phyloP scores from a whole-genome alignment of 371 early-diverging fungal genomes.

The Haplosporangium sp. region DNA sequence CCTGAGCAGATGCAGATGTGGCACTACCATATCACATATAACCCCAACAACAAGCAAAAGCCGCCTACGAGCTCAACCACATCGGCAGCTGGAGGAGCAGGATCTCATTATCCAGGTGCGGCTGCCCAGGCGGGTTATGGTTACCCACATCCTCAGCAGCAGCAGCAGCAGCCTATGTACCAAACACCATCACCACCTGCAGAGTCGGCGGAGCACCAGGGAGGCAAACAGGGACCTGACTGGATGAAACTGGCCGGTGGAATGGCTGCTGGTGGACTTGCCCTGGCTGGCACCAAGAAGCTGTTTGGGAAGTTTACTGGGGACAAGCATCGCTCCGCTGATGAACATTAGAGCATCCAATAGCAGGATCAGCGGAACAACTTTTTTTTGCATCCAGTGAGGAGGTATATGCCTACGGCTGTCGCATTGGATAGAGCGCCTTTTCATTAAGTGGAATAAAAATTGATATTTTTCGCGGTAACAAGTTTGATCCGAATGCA shows the following conservation, averaged over 20 bases:
- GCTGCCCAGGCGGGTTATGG: constrained; percentile 4
- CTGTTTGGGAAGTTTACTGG: constrained; percentile 31
- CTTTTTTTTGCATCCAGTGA: too few relatives aligned
- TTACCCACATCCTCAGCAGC: constrained; percentile 5
- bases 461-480: too few relatives aligned
- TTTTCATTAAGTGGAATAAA: too few relatives aligned
- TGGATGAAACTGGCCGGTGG: constrained; percentile 50
- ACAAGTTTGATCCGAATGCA: too few relatives aligned
- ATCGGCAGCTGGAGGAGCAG: neutral
- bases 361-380: too few relatives aligned
- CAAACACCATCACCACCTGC: neutral
- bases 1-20: constrained; percentile 20
- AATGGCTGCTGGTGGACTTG: constrained; percentile 41
- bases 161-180: constrained; percentile 13
- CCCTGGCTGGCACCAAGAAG: constrained; percentile 35
- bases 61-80: constrained; percentile 1
- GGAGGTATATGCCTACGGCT: neutral
- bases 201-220: neutral
- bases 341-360: constrained; percentile 7
- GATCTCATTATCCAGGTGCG: constrained; percentile 9
- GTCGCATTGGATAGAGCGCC: too few relatives aligned
- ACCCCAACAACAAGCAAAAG: constrained; percentile 29
- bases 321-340: constrained; percentile 18
- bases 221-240: constrained; percentile 25
- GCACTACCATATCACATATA: constrained; percentile 27